Base-by-base conservation (phyloP, 257 asterid genomes). In the Solanum pinnatisectum region DNA sequence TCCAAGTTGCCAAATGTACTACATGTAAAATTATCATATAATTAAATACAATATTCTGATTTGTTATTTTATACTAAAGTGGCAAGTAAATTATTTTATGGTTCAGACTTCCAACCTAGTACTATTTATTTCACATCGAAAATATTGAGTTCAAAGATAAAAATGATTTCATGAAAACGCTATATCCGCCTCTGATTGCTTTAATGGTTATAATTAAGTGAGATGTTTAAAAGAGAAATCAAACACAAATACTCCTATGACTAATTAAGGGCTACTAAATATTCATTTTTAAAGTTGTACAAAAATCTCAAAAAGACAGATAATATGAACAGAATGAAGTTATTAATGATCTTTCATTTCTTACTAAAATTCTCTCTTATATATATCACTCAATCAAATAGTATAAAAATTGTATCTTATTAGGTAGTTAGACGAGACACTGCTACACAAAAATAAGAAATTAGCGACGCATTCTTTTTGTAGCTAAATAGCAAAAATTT, bases 1-100 rank as follows among this genome's bases (percentile, higher is more conserved):
- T 97, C 99, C 93, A 97, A 88, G 90, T 95, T 95, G 83, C 99
- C 99, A 65, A 97, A 97, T 10, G 99, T 97, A 90, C 99, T 97
- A 33, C 33, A 65, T 0, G 92, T 40, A 5, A 46, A 30, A 27
- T 81, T 18, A 83, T 4, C 87, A 87, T 90, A 82, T 56, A 84
- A 25, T 46, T 76, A 11, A 36, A 25, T 22, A 14, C 15, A n/a
- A 42, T 25, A 10, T 22, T 74, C 18, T 74, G 20, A 36, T 36
- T 74, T 74, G 15, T 22, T 36, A 22, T 36, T 22, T 36, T 72
- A 72, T 33, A 33, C 27, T 4, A 3, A 81, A 79, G 33, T 49
- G 49, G 37, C 67, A 3, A 56, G 11, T 18, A 56, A 56, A 0
- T 56, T 16, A 0, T 56, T 18, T 56, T 18, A 56, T 56, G 25